Base-by-base conservation (phyloP, 2,329 filamentous ascomycete genomes). In the Coniochaeta sp. region DNA sequence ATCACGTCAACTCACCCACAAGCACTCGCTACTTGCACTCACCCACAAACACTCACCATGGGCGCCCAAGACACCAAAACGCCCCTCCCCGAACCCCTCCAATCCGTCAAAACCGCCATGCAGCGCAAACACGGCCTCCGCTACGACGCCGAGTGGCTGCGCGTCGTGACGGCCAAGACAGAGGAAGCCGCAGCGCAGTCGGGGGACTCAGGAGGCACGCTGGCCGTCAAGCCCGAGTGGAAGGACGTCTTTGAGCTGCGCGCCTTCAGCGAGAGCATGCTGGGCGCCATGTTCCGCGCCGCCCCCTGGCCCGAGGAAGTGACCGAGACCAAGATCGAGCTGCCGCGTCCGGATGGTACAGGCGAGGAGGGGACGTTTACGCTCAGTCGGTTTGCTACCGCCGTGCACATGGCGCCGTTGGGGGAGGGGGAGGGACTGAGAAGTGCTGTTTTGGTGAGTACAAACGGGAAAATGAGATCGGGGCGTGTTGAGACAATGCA, bases 361-460 rank as follows among this genome's bases (percentile, higher is more conserved):
- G 28, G 26, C 48, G 47, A 45, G n/a, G n/a, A n/a, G n/a, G n/a
- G n/a, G n/a, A n/a, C n/a, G 2, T 50, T 60, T 28, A 10, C 32
- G 6, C 35, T 58, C 12, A 50, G 48, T 3, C 57, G 56, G 49
- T 59, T 57, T 30, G 52, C 55, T 38, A 56, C 58, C 2, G 48
- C 48, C 4, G 54, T 51, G 46, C 50, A 54, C 28, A 33, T 20
- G 18, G 33, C 33, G 4, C 35, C 49, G 24, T 35, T 35, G 1
- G 32, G n/a, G 18, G 38, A 51, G 35, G 42, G 28, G 16, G 30
- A 31, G 30, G 28, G 22, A 4, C 24, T 40, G 30, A 28, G 42
- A 20, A 24, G n/a, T 9, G 50, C 40, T 3, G 42, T 45, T 9
- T 16, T 51, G 40, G 33, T 45, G 22, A 22, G 49, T 42, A 18